Evolutionary conservation across 2,329 filamentous ascomycete species (phyloP), one percentile per base, ranked within the genome.

Genomic region (Grosmannia penicillata): DNA sequence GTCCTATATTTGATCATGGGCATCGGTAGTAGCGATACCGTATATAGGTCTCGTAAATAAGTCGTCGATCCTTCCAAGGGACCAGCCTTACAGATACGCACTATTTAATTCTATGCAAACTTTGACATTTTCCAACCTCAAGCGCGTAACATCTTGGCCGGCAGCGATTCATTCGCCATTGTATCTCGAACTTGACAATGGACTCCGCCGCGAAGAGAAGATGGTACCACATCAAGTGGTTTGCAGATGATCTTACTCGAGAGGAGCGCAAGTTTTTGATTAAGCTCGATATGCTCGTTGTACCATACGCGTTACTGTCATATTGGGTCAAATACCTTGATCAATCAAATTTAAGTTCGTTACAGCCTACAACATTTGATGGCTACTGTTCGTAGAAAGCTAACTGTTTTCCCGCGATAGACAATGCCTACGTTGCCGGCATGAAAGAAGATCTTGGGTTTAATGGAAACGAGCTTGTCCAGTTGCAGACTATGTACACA

Each of bases 311-410:
- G 0, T 65, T 72, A 32, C 50, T 74, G 3, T 59, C 63, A 0
- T 72, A 72, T 43, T 74, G 68, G 63, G 60, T 66, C 36, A 72
- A 72, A 48, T 69, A 72, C 42, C 60, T 74, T 49, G 53, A 55
- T 21, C 51, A 54, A 40, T 49, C 49, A 8, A 55, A 55, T 8
- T 51, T 54, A 35, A 56, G 51, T 70, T 45, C 42, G 59, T 72
- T n/a, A n/a, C n/a, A n/a, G n/a, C n/a, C n/a, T n/a, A 6, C 11
- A 8, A 8, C 21, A 18, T 26, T 5, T 35, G 14, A n/a, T 8
- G n/a, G n/a, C n/a, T n/a, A n/a, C n/a, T n/a, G n/a, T n/a, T n/a
- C n/a, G n/a, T n/a, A n/a, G n/a, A n/a, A n/a, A n/a, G n/a, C n/a
- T n/a, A n/a, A n/a, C n/a, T n/a, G n/a, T 25, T 23, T 17, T n/a